phyloP scores from a whole-genome alignment of 306 rosid genomes.

The Geum urbanum region DNA sequence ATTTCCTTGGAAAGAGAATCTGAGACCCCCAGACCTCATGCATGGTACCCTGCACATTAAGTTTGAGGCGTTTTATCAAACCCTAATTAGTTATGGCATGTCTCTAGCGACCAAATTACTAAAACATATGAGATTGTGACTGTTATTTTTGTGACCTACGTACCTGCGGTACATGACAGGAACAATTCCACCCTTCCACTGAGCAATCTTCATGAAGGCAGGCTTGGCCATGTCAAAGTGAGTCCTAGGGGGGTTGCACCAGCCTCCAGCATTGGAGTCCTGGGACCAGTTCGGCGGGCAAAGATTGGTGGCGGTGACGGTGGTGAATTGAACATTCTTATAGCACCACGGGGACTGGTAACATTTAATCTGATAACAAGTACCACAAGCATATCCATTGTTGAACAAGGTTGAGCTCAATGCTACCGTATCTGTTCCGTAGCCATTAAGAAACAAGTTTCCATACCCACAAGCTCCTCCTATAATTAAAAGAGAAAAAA shows the following conservation, averaged over 20 bases:
- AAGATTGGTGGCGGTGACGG: conserved; percentile 81
- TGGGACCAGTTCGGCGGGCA: conserved; percentile 86
- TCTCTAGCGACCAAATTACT: too few species aligned
- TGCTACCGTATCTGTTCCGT: conserved; percentile 73
- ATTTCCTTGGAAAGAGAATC: conserved; percentile 78
- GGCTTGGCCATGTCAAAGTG: conserved; percentile 96
- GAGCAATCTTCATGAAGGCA: conserved; percentile 81
- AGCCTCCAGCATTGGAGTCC: conserved; percentile 69
- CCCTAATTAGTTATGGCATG: too few species aligned
- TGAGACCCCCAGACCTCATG: conserved; percentile 48
- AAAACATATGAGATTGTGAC: too few species aligned
- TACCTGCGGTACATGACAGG: conserved; percentile 78
- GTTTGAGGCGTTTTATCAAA: too few species aligned
- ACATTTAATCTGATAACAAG: conserved; percentile 75
- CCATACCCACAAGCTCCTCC: conserved; percentile 98
- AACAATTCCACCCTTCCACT: conserved; percentile 76
- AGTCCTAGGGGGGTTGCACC: conserved; percentile 87
- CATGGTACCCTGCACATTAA: conserved; percentile 75
- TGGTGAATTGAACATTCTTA: conserved; percentile 37
- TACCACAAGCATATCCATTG: conserved; percentile 79
- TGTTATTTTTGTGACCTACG: too few species aligned
- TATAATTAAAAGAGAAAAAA: conserved; percentile 8
- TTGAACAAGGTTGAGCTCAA: conserved; percentile 76
- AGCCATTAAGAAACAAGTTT: conserved; percentile 66
- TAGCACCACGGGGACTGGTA: conserved; percentile 51